Evolutionary conservation across 106 monocot genomes (phyloP).

Genomic region (Xerophyta viscosa): DNA sequence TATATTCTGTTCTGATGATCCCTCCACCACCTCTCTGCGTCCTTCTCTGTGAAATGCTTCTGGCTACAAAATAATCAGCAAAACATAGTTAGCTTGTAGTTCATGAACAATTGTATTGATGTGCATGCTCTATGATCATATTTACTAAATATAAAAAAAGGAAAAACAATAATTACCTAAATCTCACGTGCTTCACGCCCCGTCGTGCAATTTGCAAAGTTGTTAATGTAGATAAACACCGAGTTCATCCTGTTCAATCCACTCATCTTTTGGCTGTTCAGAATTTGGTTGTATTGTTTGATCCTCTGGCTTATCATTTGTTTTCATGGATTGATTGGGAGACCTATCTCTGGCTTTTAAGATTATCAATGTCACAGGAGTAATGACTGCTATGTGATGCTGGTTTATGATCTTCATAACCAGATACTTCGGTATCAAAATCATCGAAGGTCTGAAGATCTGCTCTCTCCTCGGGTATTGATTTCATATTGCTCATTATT

Average conservation of each 20-base stretch:
- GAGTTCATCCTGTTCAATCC: slow-evolving; percentile 45
- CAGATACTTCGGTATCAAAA: no score
- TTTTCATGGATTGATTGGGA: no score
- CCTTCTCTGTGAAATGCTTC: slow-evolving; percentile 57
- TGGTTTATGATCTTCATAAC: no score
- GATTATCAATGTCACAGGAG: no score
- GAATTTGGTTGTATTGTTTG: neutral
- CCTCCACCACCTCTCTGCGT: slow-evolving; percentile 78
- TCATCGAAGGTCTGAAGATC: slow-evolving; percentile 3
- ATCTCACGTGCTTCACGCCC: slow-evolving; percentile 61
- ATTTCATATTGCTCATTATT: slow-evolving; percentile 14
- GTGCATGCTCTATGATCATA: no score
- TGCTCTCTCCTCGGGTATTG: slow-evolving; percentile 9
- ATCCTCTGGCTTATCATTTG: neutral
- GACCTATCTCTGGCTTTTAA: no score
- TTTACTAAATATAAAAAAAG: neutral
- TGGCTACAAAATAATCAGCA: slow-evolving; percentile 31
- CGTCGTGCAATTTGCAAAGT: slow-evolving; percentile 41
- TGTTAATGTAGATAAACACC: slow-evolving; percentile 69
- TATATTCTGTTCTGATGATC: slow-evolving; percentile 51
- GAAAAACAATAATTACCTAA: slow-evolving; percentile 63
- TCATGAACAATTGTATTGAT: no score
- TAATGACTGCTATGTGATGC: no score
- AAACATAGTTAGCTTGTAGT: neutral
- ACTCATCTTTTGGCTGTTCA: slow-evolving; percentile 30